Conservation (phyloP, 441 rosid species). For the Mallotus repandus region DNA sequence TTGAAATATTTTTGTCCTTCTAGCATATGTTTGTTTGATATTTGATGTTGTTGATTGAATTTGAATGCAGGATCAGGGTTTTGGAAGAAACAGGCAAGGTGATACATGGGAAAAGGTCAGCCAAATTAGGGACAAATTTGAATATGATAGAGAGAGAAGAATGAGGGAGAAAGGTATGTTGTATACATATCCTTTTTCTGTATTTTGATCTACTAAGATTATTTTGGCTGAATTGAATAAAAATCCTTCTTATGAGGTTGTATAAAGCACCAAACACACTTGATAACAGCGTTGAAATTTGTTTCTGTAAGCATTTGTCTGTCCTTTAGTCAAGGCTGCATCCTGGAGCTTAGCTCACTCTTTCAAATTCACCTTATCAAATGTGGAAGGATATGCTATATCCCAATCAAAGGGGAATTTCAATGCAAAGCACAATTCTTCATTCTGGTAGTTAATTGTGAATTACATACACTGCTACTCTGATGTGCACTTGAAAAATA, state of each 20-base stretch:
- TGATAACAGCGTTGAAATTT: not conserved
- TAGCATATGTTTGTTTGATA: not conserved
- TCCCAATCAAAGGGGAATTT: not conserved
- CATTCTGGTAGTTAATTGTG: not conserved
- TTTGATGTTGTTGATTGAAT: not conserved
- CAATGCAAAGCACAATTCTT: not conserved
- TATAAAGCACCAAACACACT: not conserved
- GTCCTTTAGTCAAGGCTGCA: not conserved
- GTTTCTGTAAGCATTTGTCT: constrained; percentile 4
- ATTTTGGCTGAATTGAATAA: not conserved
- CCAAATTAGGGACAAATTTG: constrained; percentile 84
- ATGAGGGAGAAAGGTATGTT: constrained; percentile 79
- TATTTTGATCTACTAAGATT: not conserved
- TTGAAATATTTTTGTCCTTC: not conserved
- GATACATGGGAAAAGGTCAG: constrained; percentile 59
- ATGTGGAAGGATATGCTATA: not conserved
- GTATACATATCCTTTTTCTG: not conserved
- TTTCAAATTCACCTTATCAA: not conserved
- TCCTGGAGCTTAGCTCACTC: not conserved
- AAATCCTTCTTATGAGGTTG: not conserved
- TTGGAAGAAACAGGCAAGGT: constrained; percentile 49
- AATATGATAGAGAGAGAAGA: constrained; percentile 83
- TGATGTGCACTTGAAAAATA: not conserved
- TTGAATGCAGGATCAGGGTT: constrained; percentile 56
- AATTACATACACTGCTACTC: not conserved